Conservation (phyloP, 768 basidiomycete genomes). For the Hortiboletus campestris region DNA sequence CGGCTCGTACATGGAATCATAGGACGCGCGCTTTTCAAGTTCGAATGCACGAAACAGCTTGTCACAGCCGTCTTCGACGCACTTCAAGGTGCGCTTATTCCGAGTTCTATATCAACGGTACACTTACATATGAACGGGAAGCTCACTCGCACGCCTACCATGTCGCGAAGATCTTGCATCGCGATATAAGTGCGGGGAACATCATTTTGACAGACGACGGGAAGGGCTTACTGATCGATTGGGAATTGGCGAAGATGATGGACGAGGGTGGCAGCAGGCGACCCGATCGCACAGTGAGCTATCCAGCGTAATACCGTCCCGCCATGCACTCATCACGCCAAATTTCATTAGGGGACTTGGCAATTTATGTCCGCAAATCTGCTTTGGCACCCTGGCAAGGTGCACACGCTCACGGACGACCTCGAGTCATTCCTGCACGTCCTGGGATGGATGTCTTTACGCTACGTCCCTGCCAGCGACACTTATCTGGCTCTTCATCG, state of each 20-base stretch:
- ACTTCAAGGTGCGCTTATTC: background rate
- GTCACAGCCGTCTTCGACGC: background rate
- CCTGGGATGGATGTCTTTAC: background rate
- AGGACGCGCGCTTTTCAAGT: background rate
- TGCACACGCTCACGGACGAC: conserved; percentile 24
- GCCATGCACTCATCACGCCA: background rate
- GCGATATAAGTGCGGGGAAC: conserved; percentile 30
- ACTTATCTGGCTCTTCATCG: background rate
- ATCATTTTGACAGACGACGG: conserved; percentile 19
- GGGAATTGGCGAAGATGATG: conserved; percentile 18
- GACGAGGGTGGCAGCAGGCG: background rate
- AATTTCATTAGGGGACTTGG: conserved; percentile 1
- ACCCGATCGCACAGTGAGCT: background rate
- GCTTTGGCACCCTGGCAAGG: background rate
- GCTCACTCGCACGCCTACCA: conserved; percentile 22
- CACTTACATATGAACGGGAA: background rate
- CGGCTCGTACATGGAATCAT: background rate
- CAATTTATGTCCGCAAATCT: conserved; percentile 13
- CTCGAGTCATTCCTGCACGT: conserved; percentile 32
- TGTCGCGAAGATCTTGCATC: conserved; percentile 18
- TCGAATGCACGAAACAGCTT: background rate
- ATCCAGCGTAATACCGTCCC: background rate
- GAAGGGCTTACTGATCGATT: conserved; percentile 24
- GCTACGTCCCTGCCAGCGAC: background rate
- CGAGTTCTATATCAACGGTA: too few species aligned